These are phyloP conservation scores for Aspergillus heteromorphus DNA, from an alignment of 495 filamentous ascomycete genomes.

Conservation along the genomic window DNA sequence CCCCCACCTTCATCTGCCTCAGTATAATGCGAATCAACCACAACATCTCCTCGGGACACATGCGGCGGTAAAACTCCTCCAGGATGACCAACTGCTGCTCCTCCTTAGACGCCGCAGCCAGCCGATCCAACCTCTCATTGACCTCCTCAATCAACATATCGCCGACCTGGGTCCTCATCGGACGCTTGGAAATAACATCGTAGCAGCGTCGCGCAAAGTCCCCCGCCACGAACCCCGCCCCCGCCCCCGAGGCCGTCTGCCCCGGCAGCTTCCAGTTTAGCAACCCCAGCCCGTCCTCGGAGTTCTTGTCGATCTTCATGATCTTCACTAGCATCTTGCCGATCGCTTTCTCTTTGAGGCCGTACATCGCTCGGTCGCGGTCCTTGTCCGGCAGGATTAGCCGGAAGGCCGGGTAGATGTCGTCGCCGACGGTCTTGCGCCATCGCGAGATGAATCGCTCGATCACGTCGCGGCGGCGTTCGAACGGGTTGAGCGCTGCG, in stretches of 20 bases:
- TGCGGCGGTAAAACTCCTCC: conserved; percentile 74
- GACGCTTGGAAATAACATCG: conserved; percentile 79
- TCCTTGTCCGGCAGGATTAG: conserved; percentile 94
- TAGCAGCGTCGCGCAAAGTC: conserved; percentile 88
- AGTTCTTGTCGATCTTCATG: conserved; percentile 88
- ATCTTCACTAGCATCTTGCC: conserved; percentile 82
- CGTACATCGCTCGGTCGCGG: conserved; percentile 87
- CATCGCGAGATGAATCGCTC: conserved; percentile 84
- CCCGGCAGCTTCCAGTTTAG: conserved; percentile 93
- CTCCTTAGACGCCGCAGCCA: conserved; percentile 72
- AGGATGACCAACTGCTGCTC: conserved; percentile 76
- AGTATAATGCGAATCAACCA: conserved; percentile 95
- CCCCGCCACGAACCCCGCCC: conserved; percentile 61
- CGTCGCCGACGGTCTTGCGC: conserved; percentile 80
- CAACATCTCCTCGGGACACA: conserved; percentile 90
- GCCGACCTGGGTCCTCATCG: conserved; percentile 68
- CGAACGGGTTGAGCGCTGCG: conserved; percentile 65
- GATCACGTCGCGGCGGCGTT: conserved; percentile 79
- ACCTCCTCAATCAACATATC: conserved; percentile 82
- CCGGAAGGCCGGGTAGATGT: conserved; percentile 90
- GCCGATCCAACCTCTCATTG: conserved; percentile 76
- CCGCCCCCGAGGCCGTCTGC: conserved; percentile 50
- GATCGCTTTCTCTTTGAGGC: conserved; percentile 88
- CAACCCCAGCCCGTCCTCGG: conserved; percentile 78
- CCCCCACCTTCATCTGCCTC: conserved; percentile 96